Conservation (phyloP, 495 filamentous ascomycete genomes). For the Penicillium salamii region DNA sequence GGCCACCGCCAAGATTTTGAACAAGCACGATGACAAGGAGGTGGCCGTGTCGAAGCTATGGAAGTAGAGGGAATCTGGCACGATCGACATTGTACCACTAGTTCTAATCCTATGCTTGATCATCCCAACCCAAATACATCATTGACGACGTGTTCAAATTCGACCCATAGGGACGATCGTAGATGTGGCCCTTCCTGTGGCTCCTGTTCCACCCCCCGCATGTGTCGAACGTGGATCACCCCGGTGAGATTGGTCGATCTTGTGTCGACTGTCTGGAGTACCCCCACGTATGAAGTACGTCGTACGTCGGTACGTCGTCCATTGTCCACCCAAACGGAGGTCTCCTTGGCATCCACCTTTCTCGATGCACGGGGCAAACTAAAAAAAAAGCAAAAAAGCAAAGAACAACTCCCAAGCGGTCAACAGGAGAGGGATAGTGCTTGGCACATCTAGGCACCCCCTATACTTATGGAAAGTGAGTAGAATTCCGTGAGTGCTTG, state of each 20-base stretch:
- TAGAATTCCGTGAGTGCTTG: constrained; percentile 6
- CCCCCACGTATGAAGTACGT: no score
- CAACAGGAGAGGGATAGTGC: not conserved
- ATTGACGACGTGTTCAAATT: constrained; percentile 3
- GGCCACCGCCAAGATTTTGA: constrained; percentile 97
- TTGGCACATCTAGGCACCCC: constrained; percentile 1
- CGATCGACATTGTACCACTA: constrained; percentile 25
- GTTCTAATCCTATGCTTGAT: constrained; percentile 22
- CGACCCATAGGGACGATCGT: not conserved
- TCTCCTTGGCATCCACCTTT: no score
- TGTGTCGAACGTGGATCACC: no score
- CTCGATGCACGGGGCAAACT: no score
- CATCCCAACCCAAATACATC: constrained; percentile 10
- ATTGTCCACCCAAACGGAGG: no score
- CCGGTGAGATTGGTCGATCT: no score
- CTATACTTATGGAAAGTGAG: no score
- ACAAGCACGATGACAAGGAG: constrained; percentile 99
- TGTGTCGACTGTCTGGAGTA: no score
- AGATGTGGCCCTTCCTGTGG: not conserved
- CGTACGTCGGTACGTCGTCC: no score
- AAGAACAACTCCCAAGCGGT: no score
- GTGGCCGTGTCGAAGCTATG: constrained; percentile 84
- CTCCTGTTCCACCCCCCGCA: not conserved
- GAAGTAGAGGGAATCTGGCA: constrained; percentile 58
- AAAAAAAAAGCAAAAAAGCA: no score